Evolutionary conservation across 352 stramenopile genomes (phyloP), one percentile per base, ranked within the genome.

Genomic region (Phytophthora brassicae): DNA sequence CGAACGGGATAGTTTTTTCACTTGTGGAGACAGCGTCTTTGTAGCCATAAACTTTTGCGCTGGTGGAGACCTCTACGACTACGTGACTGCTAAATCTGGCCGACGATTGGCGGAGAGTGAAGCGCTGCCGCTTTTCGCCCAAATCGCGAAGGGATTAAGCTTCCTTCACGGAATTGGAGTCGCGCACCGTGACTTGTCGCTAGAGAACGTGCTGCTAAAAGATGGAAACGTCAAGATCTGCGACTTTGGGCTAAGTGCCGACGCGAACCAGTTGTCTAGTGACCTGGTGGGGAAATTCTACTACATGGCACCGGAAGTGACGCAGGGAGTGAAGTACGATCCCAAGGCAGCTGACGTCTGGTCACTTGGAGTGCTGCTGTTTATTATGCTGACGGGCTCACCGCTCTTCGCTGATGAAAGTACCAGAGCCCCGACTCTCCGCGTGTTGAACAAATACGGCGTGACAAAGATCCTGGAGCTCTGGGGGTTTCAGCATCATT

Each of bases 301-400:
- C 64, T 90, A 90, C 70, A 92, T 87, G 75, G 83, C 83, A 6
- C 83, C 81, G 0, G 83, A 92, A 64, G 75, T 89, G 24, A 58
- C 49, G 0, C 41, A 56, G 4, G 63, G 53, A 7, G 52, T 59
- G 6, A 43, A 51, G 17, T 90, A 88, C 60, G 73, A 87, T 59
- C 67, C 81, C 0, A 72, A 69, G 22, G 51, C 36, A 0, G 79
- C 79, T n/a, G 82, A 91, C 28, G 70, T 88, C 53, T 89, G 79
- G 82, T 88, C 82, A 17, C 68, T 91, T 1, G 79, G 82, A 6
- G 65, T 88, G 23, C 64, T 91, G 38, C 56, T 91, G 6, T 91
- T 89, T 68, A 79, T 88, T 41, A 83, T 91, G 76, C 50, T 91
- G 6, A 86, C 77, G 4, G 82, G 82, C 0, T 82, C 79, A 8